Conservation (phyloP, 179 eudicot genomes). For the Carnegiea gigantea region DNA sequence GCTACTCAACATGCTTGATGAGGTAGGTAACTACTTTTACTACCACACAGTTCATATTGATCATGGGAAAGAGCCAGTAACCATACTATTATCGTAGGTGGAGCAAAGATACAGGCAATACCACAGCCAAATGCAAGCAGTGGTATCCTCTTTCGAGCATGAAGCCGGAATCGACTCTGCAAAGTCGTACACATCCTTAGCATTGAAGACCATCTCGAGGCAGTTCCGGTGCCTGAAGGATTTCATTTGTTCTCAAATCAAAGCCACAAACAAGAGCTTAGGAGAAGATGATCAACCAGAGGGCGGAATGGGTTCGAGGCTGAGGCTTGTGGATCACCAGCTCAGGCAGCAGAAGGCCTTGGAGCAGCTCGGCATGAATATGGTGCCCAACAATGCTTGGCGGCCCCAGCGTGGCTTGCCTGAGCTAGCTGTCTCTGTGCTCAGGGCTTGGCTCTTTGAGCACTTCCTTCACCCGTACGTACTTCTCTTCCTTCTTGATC, state of each 20-base stretch:
- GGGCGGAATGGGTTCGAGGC: slow-evolving; percentile 39
- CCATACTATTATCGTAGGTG: slow-evolving; percentile 27
- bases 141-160: slow-evolving; percentile 40
- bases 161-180: slow-evolving; percentile 50
- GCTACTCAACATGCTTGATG: slow-evolving; percentile 4
- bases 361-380: slow-evolving; percentile 50
- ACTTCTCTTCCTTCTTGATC: background rate
- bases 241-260: slow-evolving; percentile 30
- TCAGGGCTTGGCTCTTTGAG: slow-evolving; percentile 60
- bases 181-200: slow-evolving; percentile 48
- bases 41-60: background rate
- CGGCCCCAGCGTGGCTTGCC: slow-evolving; percentile 72
- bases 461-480: slow-evolving; percentile 27
- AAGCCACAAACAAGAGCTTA: slow-evolving; percentile 34
- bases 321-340: slow-evolving; percentile 57
- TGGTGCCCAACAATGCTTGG: slow-evolving; percentile 69
- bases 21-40: background rate
- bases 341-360: slow-evolving; percentile 63
- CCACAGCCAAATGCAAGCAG: slow-evolving; percentile 49
- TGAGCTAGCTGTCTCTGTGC: slow-evolving; percentile 59
- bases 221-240: slow-evolving; percentile 56
- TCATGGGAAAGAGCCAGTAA: no score
- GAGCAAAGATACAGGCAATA: slow-evolving; percentile 55
- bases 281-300: slow-evolving; percentile 32
- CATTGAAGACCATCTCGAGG: slow-evolving; percentile 49